phyloP scores from a whole-genome alignment of 2,329 filamentous ascomycete species.

The Apiospora rasikravindrae region DNA sequence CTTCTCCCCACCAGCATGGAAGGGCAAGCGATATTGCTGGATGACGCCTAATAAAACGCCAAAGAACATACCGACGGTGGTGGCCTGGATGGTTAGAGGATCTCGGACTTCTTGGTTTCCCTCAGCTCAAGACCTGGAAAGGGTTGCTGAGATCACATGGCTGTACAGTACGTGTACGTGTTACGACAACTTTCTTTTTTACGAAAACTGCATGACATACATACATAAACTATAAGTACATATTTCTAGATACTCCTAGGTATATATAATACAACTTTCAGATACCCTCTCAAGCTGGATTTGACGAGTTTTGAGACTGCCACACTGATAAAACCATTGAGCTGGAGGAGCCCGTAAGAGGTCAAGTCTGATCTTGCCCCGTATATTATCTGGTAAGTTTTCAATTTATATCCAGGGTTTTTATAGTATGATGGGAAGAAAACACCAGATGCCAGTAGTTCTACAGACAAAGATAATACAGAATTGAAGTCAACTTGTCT shows the following conservation, averaged over 20 bases:
- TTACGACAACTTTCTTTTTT: background rate
- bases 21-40: background rate
- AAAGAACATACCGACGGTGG: background rate
- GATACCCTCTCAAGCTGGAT: background rate
- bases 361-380: background rate
- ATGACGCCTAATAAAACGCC: too few relatives aligned
- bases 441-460: background rate
- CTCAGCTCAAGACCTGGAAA: background rate
- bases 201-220: background rate
- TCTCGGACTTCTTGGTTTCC: background rate
- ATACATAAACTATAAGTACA: constrained; percentile 3
- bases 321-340: background rate
- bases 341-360: background rate
- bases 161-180: constrained; percentile 4
- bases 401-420: background rate
- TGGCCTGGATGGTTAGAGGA: background rate
- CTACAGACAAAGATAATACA: background rate
- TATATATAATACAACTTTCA: background rate
- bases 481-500: background rate
- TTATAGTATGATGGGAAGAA: background rate
- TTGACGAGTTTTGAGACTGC: background rate
- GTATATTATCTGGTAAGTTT: background rate
- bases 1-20: background rate
- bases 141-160: background rate
- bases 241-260: constrained; percentile 2